Percentiles rank a stretch among this genome's conserved stretches.
Conservation (phyloP, 1,284 basidiomycete genomes). For the Cryptococcus wingfieldii region DNA sequence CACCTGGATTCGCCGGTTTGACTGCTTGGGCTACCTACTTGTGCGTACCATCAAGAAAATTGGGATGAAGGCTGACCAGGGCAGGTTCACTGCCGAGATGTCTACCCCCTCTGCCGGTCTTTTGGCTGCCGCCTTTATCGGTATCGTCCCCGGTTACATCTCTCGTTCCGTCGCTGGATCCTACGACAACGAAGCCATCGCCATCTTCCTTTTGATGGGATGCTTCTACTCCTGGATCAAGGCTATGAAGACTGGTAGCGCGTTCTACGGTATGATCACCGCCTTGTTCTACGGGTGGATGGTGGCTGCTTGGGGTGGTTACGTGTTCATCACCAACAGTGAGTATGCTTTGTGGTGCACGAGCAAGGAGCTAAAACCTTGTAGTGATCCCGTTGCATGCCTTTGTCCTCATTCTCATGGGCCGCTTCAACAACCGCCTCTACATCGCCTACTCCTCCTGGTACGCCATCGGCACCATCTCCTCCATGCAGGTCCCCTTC, state of each 20-base stretch:
- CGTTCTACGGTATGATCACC: conserved; percentile 81
- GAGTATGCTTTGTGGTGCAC: conserved; percentile 6
- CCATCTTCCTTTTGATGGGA: conserved; percentile 99
- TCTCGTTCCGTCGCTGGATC: conserved; percentile 98
- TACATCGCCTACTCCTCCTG: conserved; percentile 96
- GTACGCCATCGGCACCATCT: conserved; percentile 94
- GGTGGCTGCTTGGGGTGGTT: conserved; percentile 99
- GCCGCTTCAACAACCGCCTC: conserved; percentile 85
- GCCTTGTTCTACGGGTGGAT: conserved; percentile 99
- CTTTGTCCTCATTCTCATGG: conserved; percentile 90
- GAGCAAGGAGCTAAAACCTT: not conserved
- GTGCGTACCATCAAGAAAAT: conserved; percentile 51
- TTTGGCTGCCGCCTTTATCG: conserved; percentile 97
- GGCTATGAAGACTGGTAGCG: conserved; percentile 89
- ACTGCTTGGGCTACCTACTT: conserved; percentile 98
- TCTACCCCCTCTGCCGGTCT: conserved; percentile 90
- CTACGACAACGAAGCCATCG: conserved; percentile 99
- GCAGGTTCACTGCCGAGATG: conserved; percentile 88
- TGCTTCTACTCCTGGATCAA: conserved; percentile 98
- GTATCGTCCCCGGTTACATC: conserved; percentile 93
- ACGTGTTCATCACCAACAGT: conserved; percentile 99
- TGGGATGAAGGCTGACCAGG: not conserved
- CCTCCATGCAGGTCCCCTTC: conserved; percentile 99
- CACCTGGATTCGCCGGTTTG: conserved; percentile 92
- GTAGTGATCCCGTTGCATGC: conserved; percentile 89